phyloP scores from a whole-genome alignment of 1,284 basidiomycete genomes.

The Trichosporon sp. region DNA sequence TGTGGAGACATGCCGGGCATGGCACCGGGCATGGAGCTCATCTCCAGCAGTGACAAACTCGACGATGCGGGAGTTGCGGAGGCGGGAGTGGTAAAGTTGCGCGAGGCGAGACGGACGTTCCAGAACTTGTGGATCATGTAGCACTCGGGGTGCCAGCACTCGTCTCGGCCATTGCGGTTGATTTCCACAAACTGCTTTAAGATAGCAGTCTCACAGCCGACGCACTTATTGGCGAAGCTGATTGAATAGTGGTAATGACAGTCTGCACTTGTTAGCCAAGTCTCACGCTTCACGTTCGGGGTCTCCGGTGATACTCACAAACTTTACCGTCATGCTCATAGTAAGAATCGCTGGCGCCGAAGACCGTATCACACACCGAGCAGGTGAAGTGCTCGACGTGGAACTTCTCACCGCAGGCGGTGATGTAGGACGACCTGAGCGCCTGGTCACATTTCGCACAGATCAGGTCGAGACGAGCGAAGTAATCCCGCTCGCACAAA shows the following conservation, averaged over 20 bases:
- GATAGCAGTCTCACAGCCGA: slow-evolving; percentile 97
- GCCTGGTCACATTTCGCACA: slow-evolving; percentile 95
- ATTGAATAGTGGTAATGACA: slow-evolving; percentile 99
- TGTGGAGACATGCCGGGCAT: slow-evolving; percentile 20
- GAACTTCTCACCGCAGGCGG: slow-evolving; percentile 99
- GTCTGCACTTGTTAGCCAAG: slow-evolving; percentile 51
- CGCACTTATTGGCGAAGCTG: slow-evolving; percentile 96
- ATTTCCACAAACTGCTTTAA: slow-evolving; percentile 99
- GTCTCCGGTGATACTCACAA: slow-evolving; percentile 56
- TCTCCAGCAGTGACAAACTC: slow-evolving; percentile 51
- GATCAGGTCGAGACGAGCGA: slow-evolving; percentile 91
- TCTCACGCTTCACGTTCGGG: not conserved
- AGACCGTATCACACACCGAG: slow-evolving; percentile 91
- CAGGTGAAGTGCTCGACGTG: slow-evolving; percentile 99
- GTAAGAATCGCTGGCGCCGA: slow-evolving; percentile 97
- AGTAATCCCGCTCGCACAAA: slow-evolving; percentile 98
- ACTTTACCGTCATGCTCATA: slow-evolving; percentile 97
- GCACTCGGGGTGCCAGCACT: slow-evolving; percentile 99
- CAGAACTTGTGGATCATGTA: slow-evolving; percentile 99
- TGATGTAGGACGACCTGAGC: slow-evolving; percentile 96
- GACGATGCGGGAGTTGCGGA: slow-evolving; percentile 60
- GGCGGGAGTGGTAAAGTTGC: slow-evolving; percentile 60
- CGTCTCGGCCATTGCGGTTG: slow-evolving; percentile 95
- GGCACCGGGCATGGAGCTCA: slow-evolving; percentile 50
- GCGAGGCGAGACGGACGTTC: slow-evolving; percentile 94